Base-by-base conservation (phyloP, 2,329 filamentous ascomycete species). In the Nannizzia gypsea region DNA sequence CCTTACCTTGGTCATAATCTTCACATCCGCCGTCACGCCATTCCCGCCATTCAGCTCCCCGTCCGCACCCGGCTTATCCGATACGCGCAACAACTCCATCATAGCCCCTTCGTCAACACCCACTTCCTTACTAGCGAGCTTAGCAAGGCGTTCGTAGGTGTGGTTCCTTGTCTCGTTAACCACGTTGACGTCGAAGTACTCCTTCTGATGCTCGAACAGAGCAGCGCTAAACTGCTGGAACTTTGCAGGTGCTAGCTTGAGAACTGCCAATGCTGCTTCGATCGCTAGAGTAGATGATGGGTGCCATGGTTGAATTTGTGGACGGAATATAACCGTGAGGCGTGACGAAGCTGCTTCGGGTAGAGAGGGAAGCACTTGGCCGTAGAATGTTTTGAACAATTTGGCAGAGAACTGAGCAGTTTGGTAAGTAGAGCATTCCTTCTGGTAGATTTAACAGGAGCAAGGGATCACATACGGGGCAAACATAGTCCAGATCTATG, bases 221-320 rank as follows among this genome's bases (percentile, higher is more conserved):
- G 78, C 81, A 44, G 79, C 79, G 72, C 83, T 88, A 73, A 92
- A 96, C 15, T 80, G 78, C 84, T 87, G 95, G 80, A 95, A 97
- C 65, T 83, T 84, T 17, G 80, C 77, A 0, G 88, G 86, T 1
- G 83, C 77, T 5, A 89, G 73, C 57, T 81, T 82, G 66, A 92
- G 80, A 1, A 96, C 89, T 2, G 90, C 92, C 34, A 90, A 81
- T 2, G 79, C 91, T 34, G 90, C 88, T 80, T 97, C 92, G 60
- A 78, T 74, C 6, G 69, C 70, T 9, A 90, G 80, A 5, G 87
- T 90, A 44, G 84, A 90, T 20, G 87, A 90, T 1, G 92, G 92
- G 75, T 97, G 91, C 92, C 92, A 96, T 13, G 90, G 90, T 77
- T 96, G 90, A 68, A 96, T 83, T 72, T 96, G 90, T 72, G 92